Conservation (phyloP, 2,329 filamentous ascomycete genomes). For the Gyromitra esculenta region DNA sequence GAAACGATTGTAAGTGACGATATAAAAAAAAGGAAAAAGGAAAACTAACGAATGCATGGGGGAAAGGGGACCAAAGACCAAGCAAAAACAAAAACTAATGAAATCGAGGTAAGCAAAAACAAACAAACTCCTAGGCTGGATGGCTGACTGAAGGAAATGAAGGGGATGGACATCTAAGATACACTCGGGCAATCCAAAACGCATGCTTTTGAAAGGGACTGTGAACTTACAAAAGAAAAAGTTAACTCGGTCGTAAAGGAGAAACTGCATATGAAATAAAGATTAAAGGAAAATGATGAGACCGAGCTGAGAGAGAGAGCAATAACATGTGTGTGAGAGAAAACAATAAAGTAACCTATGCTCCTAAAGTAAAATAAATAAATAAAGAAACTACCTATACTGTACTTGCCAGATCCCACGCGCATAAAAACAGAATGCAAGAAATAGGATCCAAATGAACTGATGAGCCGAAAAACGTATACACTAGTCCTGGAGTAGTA, state of each 20-base stretch:
- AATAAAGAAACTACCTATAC: conserved; percentile 44
- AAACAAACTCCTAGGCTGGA: conserved; percentile 37
- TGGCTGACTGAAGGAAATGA: conserved; percentile 21
- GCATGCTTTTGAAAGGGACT: conserved; percentile 37
- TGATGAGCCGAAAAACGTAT: conserved; percentile 16
- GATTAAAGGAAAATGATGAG: conserved; percentile 47
- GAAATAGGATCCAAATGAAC: conserved; percentile 57
- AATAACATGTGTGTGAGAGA: conserved; percentile 56
- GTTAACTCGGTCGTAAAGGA: conserved; percentile 17
- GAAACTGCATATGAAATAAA: conserved; percentile 6
- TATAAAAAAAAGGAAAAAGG: background rate
- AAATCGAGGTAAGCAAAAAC: conserved; percentile 26
- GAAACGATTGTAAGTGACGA: conserved; percentile 5
- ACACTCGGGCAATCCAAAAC: conserved; percentile 35
- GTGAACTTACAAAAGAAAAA: conserved; percentile 37
- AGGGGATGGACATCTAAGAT: conserved; percentile 37
- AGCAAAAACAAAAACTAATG: conserved; percentile 8
- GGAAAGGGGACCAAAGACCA: background rate
- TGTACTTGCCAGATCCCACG: conserved; percentile 31
- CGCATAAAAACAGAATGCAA: conserved; percentile 54
- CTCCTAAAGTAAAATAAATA: conserved; percentile 52
- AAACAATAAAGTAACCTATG: conserved; percentile 54
- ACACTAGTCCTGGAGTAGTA: conserved; percentile 21
- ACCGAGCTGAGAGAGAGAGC: conserved; percentile 50
- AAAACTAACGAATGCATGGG: conserved; percentile 20